Conservation (phyloP, 768 basidiomycete genomes). For the Tulasnella sp. region DNA sequence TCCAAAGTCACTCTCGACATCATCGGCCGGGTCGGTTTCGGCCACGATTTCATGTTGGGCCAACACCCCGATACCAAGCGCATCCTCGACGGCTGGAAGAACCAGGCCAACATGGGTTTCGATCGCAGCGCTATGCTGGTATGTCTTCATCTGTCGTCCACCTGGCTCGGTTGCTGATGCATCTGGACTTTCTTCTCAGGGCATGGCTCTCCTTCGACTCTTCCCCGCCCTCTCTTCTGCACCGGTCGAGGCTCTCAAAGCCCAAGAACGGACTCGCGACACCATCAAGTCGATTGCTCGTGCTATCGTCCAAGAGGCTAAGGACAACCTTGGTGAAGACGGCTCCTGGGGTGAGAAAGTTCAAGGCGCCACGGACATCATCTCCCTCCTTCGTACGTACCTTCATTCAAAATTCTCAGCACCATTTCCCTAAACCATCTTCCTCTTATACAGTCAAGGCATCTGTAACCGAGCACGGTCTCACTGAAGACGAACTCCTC, state of each 20-base stretch:
- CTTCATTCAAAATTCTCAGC: background rate
- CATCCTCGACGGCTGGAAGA: constrained; percentile 26
- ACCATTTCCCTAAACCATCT: background rate
- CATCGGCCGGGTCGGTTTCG: constrained; percentile 30
- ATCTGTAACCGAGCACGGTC: constrained; percentile 15
- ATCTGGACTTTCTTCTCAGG: constrained; percentile 7
- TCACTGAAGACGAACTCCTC: constrained; percentile 28
- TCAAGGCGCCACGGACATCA: constrained; percentile 18
- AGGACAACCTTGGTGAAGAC: constrained; percentile 10
- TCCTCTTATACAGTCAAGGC: constrained; percentile 7
- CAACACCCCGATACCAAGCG: constrained; percentile 16
- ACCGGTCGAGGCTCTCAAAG: constrained; percentile 15
- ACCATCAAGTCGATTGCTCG: constrained; percentile 20
- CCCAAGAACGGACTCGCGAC: constrained; percentile 22
- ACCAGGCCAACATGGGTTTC: constrained; percentile 26
- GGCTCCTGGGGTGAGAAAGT: background rate
- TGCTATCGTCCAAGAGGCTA: constrained; percentile 9
- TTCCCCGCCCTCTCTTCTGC: constrained; percentile 24
- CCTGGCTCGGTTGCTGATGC: background rate
- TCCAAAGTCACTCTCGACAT: constrained; percentile 26
- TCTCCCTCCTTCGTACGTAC: constrained; percentile 20
- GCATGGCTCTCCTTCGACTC: constrained; percentile 23
- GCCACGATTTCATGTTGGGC: constrained; percentile 27
- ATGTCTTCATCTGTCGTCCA: background rate
- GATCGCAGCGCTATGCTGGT: constrained; percentile 17